Evolutionary conservation across 257 asterid genomes (phyloP).

Genomic region (Primulina eburnea): DNA sequence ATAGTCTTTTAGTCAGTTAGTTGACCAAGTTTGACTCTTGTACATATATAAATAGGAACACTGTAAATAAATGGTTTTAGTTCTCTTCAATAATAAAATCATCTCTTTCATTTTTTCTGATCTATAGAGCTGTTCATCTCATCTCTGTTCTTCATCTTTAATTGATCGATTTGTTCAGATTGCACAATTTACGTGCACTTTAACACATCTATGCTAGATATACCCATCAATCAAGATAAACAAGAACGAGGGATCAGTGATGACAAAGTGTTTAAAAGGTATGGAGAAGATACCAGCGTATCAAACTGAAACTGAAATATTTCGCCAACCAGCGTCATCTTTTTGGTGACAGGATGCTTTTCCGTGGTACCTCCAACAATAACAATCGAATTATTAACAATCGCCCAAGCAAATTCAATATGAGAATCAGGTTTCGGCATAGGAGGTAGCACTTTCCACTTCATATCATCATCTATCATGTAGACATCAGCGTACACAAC

Average conservation of each 20-base stretch:
- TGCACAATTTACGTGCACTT: no score
- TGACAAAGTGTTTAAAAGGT: slow-evolving; percentile 1
- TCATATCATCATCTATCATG: slow-evolving; percentile 84
- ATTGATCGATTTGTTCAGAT: no score
- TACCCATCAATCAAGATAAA: slow-evolving; percentile 10
- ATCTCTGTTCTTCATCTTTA: no score
- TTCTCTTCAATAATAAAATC: no score
- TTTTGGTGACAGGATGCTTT: slow-evolving; percentile 84
- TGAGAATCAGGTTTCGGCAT: slow-evolving; percentile 98
- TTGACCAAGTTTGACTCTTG: no score
- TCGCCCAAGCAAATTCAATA: slow-evolving; percentile 89
- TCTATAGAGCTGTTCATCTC: no score
- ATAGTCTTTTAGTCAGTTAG: no score
- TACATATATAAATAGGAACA: no score
- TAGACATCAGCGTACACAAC: slow-evolving; percentile 82
- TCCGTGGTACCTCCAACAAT: slow-evolving; percentile 96
- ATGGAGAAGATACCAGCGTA: slow-evolving; percentile 48
- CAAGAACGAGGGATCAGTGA: slow-evolving; percentile 17
- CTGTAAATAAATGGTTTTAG: no score
- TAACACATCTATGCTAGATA: slow-evolving; percentile 13
- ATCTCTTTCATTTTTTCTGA: no score
- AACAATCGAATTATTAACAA: slow-evolving; percentile 63
- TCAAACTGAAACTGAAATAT: slow-evolving; percentile 64
- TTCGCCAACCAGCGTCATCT: slow-evolving; percentile 86
- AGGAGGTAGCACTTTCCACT: slow-evolving; percentile 79